These are phyloP conservation scores for Aphanomyces astaci DNA, from an alignment of 352 stramenopile genomes.

Conservation along the genomic window DNA sequence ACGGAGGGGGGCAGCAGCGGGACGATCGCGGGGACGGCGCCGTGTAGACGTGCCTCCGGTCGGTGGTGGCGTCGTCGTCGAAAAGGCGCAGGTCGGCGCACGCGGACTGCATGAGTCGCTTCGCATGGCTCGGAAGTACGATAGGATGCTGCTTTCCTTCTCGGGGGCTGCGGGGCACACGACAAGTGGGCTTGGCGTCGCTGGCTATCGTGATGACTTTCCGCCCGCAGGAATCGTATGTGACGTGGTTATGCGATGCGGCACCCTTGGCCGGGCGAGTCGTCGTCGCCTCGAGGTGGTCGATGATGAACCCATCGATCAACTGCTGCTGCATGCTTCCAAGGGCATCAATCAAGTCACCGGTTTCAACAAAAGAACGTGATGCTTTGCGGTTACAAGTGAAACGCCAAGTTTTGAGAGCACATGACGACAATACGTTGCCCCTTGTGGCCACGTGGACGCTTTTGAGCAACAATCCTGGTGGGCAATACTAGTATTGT, in stretches of 20 bases:
- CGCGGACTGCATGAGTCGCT: conserved; percentile 5
- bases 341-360: neutral
- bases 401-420: neutral
- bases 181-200: no score
- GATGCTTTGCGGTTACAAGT: neutral
- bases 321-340: conserved; percentile 14
- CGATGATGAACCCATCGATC: conserved; percentile 15
- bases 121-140: neutral
- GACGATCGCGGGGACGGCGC: neutral
- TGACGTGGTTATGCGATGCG: neutral
- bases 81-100: neutral
- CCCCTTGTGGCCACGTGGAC: no score
- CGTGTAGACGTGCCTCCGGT: neutral
- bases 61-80: neutral
- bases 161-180: neutral
- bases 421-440: no score
- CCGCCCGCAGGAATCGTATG: neutral
- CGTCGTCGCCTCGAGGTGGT: conserved; percentile 12
- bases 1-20: neutral
- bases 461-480: no score
- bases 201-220: neutral
- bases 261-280: neutral
- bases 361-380: neutral
- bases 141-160: neutral
- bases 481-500: no score